Conservation (phyloP, 495 filamentous ascomycete species). For the Amniculicola lignicola region DNA sequence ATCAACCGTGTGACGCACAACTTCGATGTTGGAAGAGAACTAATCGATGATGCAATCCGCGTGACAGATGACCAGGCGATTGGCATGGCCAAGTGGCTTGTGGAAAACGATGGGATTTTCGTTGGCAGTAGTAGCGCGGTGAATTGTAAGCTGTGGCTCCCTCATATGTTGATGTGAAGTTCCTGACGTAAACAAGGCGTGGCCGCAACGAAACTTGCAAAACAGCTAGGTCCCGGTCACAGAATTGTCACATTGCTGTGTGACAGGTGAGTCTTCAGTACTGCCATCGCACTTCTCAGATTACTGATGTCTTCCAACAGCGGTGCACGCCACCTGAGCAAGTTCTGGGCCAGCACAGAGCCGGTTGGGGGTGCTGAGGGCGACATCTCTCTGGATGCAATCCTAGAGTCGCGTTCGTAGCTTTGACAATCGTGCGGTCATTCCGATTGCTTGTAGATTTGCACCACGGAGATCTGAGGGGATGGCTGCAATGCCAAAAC, state of each 20-base stretch:
- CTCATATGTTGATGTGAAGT: background rate
- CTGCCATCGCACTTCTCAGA: background rate
- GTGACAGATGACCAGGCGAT: constrained; percentile 91
- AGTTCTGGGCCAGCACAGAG: constrained; percentile 85
- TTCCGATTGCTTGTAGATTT: background rate
- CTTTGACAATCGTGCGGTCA: no score
- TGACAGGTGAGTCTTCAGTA: constrained; percentile 48
- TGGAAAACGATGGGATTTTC: constrained; percentile 95
- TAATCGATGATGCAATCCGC: constrained; percentile 85
- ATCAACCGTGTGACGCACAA: constrained; percentile 90
- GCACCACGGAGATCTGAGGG: no score
- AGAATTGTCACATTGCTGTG: constrained; percentile 87
- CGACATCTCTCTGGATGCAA: constrained; percentile 20
- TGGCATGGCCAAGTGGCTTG: constrained; percentile 90
- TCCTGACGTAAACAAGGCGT: constrained; percentile 52
- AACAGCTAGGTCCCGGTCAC: constrained; percentile 70
- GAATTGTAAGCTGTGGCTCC: constrained; percentile 64
- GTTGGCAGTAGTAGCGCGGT: constrained; percentile 90
- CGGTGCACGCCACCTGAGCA: constrained; percentile 80
- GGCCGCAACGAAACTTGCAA: constrained; percentile 76
- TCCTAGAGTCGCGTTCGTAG: constrained; percentile 13
- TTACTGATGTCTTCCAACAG: constrained; percentile 40
- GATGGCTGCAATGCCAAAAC: no score
- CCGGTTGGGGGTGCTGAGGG: constrained; percentile 54
- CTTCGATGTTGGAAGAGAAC: constrained; percentile 76